These are phyloP conservation scores for Ochetophila trinervis DNA, from an alignment of 306 rosid species.

Conservation along the genomic window DNA sequence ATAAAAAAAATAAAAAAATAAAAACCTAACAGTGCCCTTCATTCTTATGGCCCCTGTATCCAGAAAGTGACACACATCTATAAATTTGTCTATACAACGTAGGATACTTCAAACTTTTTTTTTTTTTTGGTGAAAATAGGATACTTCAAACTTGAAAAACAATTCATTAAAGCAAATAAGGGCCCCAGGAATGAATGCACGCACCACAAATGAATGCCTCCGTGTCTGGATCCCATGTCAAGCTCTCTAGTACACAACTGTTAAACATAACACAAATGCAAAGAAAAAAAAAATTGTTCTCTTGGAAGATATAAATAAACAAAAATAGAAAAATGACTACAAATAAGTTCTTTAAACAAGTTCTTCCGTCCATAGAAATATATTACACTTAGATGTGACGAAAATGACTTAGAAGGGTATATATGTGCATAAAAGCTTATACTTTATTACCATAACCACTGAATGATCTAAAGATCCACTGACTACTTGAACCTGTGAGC, in stretches of 20 bases:
- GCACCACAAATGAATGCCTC: conserved; percentile 83
- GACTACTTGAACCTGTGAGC: conserved; percentile 82
- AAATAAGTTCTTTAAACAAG: too few relatives aligned
- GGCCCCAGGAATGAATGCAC: conserved; percentile 17
- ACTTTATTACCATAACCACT: conserved; percentile 66
- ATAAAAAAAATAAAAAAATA: too few relatives aligned
- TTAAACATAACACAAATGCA: conserved; percentile 26
- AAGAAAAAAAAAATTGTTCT: neutral
- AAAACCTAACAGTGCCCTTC: too few relatives aligned
- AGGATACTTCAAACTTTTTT: too few relatives aligned
- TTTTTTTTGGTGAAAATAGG: too few relatives aligned
- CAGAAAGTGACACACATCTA: conserved; percentile 8
- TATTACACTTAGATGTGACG: conserved; percentile 4
- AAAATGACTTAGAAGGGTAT: neutral
- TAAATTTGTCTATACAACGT: neutral
- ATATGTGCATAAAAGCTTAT: conserved; percentile 17
- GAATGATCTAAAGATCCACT: conserved; percentile 93
- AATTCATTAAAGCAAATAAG: neutral
- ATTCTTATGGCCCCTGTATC: too few relatives aligned
- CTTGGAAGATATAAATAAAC: neutral
- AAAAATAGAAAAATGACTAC: neutral
- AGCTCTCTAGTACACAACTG: conserved; percentile 95
- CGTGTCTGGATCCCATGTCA: conserved; percentile 92
- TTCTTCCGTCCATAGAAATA: neutral
- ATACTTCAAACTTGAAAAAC: neutral